phyloP scores from a whole-genome alignment of 371 early-diverging fungal species.

The Mucor mucedo region DNA sequence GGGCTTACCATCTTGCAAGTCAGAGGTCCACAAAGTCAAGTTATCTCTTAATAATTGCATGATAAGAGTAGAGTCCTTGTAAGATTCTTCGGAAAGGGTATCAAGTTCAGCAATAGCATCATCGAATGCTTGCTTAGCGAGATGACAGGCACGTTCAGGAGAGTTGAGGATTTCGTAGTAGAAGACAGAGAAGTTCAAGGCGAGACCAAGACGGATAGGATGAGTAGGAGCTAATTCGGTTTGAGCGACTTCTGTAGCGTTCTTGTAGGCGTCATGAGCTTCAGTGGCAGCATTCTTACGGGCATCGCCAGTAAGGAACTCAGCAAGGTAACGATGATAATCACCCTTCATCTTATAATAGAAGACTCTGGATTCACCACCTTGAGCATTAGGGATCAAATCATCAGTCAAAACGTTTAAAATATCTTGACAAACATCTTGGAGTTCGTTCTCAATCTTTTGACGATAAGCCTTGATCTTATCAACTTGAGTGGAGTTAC shows the following conservation, averaged over 20 bases:
- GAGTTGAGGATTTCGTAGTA: conserved; percentile 99
- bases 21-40: conserved; percentile 99
- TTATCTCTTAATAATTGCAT: conserved; percentile 99
- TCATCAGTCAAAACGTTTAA: conserved; percentile 90
- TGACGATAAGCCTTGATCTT: conserved; percentile 93
- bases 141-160: conserved; percentile 97
- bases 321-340: conserved; percentile 99
- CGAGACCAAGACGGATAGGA: conserved; percentile 99
- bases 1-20: conserved; percentile 82
- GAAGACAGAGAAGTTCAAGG: conserved; percentile 99
- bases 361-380: conserved; percentile 97
- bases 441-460: conserved; percentile 94
- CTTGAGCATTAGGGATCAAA: conserved; percentile 85
- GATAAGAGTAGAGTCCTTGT: conserved; percentile 99
- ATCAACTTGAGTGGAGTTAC: conserved; percentile 80
- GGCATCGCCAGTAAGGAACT: conserved; percentile 89
- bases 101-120: conserved; percentile 99
- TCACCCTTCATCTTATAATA: conserved; percentile 99
- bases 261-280: conserved; percentile 97
- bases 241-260: conserved; percentile 94
- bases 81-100: conserved; percentile 98
- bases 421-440: conserved; percentile 96
- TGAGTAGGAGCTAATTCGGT: conserved; percentile 96
- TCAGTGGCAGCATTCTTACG: conserved; percentile 88
- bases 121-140: conserved; percentile 99